Evolutionary conservation across 2,329 filamentous ascomycete species (phyloP).

Genomic region (Cercospora janseana): DNA sequence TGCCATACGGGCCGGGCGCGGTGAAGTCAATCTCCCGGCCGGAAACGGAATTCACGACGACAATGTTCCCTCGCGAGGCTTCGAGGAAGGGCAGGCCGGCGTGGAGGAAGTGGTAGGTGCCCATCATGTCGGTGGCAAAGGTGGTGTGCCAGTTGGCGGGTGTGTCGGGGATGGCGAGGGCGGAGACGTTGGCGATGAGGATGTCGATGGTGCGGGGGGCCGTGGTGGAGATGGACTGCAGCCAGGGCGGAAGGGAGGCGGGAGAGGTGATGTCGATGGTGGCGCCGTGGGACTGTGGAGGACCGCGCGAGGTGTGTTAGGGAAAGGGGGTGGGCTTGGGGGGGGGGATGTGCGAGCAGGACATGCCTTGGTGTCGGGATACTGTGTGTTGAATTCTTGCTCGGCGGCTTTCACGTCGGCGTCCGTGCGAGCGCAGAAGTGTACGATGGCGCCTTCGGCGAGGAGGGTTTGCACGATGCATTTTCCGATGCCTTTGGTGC

Average conservation of each 20-base stretch:
- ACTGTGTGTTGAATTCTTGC: slow-evolving; percentile 21
- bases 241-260: too few relatives aligned
- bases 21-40: slow-evolving; percentile 42
- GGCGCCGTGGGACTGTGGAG: slow-evolving; percentile 26
- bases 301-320: too few relatives aligned
- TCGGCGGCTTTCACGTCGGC: slow-evolving; percentile 26
- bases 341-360: background rate
- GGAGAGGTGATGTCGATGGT: slow-evolving; percentile 31
- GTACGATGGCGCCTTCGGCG: slow-evolving; percentile 35
- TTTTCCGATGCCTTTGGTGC: slow-evolving; percentile 37
- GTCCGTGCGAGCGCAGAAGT: slow-evolving; percentile 34
- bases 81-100: slow-evolving; percentile 39
- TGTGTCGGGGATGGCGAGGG: slow-evolving; percentile 32
- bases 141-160: slow-evolving; percentile 28
- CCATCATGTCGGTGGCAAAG: slow-evolving; percentile 40
- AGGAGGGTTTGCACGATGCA: slow-evolving; percentile 33
- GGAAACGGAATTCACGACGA: slow-evolving; percentile 40
- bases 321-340: background rate
- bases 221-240: too few relatives aligned
- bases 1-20: slow-evolving; percentile 39
- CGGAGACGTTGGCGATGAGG: slow-evolving; percentile 36
- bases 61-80: slow-evolving; percentile 37
- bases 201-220: slow-evolving; percentile 32
- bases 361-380: slow-evolving; percentile 19
- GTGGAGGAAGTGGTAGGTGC: slow-evolving; percentile 36